A percentile compares a stretch with the other conserved stretches of the same genome.
Conservation (phyloP, 2,329 filamentous ascomycete species). For the Trichoderma hamatum region DNA sequence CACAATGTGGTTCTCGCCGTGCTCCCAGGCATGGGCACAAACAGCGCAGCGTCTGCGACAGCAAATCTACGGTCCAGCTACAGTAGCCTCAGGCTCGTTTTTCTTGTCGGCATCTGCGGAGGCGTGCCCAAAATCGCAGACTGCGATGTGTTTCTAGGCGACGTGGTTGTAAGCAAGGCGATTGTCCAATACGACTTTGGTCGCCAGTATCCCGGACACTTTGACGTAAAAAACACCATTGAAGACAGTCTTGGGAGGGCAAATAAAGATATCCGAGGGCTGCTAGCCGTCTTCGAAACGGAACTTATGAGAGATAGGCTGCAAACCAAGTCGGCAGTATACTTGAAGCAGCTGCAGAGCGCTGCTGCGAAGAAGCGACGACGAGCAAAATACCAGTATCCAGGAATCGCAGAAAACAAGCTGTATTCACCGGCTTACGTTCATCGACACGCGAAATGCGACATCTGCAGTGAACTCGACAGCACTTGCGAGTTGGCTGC, state of each 20-base stretch:
- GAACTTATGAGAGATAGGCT: constrained; percentile 28
- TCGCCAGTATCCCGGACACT: constrained; percentile 32
- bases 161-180: constrained; percentile 40
- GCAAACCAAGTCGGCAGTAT: constrained; percentile 1
- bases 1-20: constrained; percentile 38
- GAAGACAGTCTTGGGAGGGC: constrained; percentile 36
- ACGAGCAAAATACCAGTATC: constrained; percentile 32
- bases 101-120: constrained; percentile 48
- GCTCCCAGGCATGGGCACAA: constrained; percentile 37
- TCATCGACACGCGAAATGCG: constrained; percentile 36
- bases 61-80: constrained; percentile 41
- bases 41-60: constrained; percentile 33
- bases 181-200: constrained; percentile 39
- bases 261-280: constrained; percentile 35
- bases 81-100: constrained; percentile 36
- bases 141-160: constrained; percentile 36
- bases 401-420: constrained; percentile 34
- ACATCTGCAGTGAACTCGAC: constrained; percentile 11
- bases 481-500: constrained; percentile 33
- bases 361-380: constrained; percentile 21
- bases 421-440: constrained; percentile 36
- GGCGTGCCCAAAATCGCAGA: constrained; percentile 35
- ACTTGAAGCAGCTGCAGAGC: constrained; percentile 31
- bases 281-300: constrained; percentile 34
- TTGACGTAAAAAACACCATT: constrained; percentile 34